Conservation (phyloP, 2,329 filamentous ascomycete genomes). For the Stagonosporopsis vannaccii region DNA sequence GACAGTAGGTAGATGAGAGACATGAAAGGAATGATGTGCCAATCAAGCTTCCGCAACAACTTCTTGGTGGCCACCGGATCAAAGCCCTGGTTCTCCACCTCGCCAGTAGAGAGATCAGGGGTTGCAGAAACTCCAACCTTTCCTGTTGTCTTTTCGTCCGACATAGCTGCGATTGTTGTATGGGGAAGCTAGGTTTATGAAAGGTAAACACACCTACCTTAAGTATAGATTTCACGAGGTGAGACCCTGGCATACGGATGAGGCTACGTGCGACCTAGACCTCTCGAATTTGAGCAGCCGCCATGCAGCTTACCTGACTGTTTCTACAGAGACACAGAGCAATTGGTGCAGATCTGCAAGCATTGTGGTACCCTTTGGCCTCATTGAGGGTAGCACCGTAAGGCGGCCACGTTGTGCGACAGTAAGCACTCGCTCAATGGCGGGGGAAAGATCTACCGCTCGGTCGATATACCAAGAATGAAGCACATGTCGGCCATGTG, state of each 20-base stretch:
- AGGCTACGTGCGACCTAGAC: conserved; percentile 8
- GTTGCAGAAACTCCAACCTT: conserved; percentile 17
- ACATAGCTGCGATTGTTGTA: conserved; percentile 12
- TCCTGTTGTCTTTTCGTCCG: conserved; percentile 18
- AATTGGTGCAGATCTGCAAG: conserved; percentile 3
- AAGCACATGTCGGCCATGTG: conserved; percentile 14
- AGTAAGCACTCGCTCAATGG: conserved; percentile 20
- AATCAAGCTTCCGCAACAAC: conserved; percentile 62
- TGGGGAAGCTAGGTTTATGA: neutral
- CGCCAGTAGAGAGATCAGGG: conserved; percentile 21
- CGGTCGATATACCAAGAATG: conserved; percentile 10
- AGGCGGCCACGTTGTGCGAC: conserved; percentile 23
- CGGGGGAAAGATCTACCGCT: conserved; percentile 5
- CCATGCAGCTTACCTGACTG: conserved; percentile 15
- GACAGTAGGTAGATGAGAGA: conserved; percentile 63
- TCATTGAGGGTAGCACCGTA: conserved; percentile 12
- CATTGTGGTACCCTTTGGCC: conserved; percentile 8
- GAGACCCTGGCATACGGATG: conserved; percentile 3
- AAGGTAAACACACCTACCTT: neutral
- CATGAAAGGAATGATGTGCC: conserved; percentile 66
- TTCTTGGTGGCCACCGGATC: conserved; percentile 56
- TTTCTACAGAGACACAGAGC: neutral
- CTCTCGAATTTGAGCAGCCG: neutral
- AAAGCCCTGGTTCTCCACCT: conserved; percentile 43
- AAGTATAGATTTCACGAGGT: conserved; percentile 3